Percentiles rank a stretch among this genome's conserved stretches.
These are phyloP conservation scores for Nemania serpens DNA, from an alignment of 2,329 filamentous ascomycete genomes.

Conservation along the genomic window DNA sequence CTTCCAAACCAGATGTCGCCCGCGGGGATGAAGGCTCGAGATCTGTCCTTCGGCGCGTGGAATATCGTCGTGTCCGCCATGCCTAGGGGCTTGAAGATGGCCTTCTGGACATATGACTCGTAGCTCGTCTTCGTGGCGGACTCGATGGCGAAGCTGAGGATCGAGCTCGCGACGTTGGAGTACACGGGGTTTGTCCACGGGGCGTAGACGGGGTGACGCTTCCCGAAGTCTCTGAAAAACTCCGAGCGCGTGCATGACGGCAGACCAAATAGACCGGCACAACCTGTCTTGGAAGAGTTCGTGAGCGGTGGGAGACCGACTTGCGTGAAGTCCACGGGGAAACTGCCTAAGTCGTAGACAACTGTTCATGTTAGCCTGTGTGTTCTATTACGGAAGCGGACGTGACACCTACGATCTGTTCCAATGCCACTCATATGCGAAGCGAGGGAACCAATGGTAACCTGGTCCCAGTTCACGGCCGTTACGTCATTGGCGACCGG, in stretches of 20 bases:
- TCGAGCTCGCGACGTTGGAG: slow-evolving; percentile 36
- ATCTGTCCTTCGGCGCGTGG: slow-evolving; percentile 26
- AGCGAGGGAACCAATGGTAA: slow-evolving; percentile 34
- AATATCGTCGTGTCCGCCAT: slow-evolving; percentile 38
- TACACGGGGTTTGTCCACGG: slow-evolving; percentile 38
- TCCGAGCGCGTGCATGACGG: slow-evolving; percentile 34
- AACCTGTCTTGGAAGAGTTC: slow-evolving; percentile 32
- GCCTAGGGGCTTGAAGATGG: slow-evolving; percentile 32
- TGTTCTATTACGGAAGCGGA: not conserved
- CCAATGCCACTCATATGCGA: slow-evolving; percentile 39
- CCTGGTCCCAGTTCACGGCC: slow-evolving; percentile 35
- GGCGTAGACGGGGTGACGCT: slow-evolving; percentile 36
- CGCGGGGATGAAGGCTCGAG: slow-evolving; percentile 36
- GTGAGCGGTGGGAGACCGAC: slow-evolving; percentile 33
- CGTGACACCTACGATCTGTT: slow-evolving; percentile 29
- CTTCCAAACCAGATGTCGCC: slow-evolving; percentile 35
- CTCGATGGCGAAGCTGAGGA: slow-evolving; percentile 36
- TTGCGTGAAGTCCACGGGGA: slow-evolving; percentile 32
- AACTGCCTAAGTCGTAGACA: slow-evolving; percentile 30
- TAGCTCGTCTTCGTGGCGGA: slow-evolving; percentile 35
- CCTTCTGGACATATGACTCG: slow-evolving; percentile 31
- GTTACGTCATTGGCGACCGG: slow-evolving; percentile 34
- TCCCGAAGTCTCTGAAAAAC: slow-evolving; percentile 39
- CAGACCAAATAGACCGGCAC: slow-evolving; percentile 36
- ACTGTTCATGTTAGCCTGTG: slow-evolving; percentile 29